Base-by-base conservation (phyloP, 495 filamentous ascomycete species). In the Entonaema liquescens region DNA sequence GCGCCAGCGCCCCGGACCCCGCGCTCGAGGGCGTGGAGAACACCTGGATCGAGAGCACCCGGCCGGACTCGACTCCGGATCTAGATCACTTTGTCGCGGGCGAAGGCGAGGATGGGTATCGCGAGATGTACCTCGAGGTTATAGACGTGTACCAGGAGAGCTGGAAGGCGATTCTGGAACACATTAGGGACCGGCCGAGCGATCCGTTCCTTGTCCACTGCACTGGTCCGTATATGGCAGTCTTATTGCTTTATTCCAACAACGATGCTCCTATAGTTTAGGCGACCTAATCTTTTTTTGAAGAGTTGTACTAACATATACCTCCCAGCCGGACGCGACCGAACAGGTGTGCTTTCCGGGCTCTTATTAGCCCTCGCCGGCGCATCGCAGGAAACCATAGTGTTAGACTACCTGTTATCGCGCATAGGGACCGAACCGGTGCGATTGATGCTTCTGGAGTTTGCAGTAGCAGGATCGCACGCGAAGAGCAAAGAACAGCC, bases 311-410 rank as follows among this genome's bases (percentile, higher is more conserved):
- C 65, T 76, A 13, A 73, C 61, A 23, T n/a, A 36, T 53, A 19
- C 9, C 1, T 54, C 42, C 49, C 53, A 85, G 87, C 88, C 11
- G 89, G 89, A 5, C 87, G 89, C 65, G 88, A 91, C 65, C 83
- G 89, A n/a, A 90, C 89, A 0, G 89, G 89, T 3, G 85, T 90
- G 0, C 73, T 90, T 9, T 79, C 87, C 5, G 86, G 85, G 5
- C 64, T 91, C 1, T 74, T 91, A 6, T 73, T 89, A n/a, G 79
- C 81, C 7, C 77, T 91, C 0, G 84, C 86, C 9, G 85, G 83
- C 9, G 79, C 79, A 33, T 70, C 81, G 5, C 59, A 77, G 5
- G 80, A 87, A 3, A 76, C 76, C 9, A 80, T 89, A 28, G 71
- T 76, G 33, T 67, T 83, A 26, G 89, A 90, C 71, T 91, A 84